Conservation (phyloP, 2,329 filamentous ascomycete species). For the Eutypella sp. region DNA sequence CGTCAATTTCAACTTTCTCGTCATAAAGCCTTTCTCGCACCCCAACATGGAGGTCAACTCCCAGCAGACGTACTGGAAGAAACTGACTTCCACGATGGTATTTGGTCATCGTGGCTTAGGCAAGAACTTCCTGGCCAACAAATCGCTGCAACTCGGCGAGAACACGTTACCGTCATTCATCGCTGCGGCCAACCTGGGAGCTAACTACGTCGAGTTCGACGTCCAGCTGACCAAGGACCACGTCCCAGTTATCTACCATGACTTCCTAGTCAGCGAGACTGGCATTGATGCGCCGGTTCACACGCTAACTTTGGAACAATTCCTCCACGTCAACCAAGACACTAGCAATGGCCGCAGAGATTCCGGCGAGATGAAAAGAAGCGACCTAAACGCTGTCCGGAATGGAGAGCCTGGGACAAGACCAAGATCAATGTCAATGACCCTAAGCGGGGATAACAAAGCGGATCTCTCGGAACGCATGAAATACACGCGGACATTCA, state of each 20-base stretch:
- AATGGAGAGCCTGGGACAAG: slow-evolving; percentile 28
- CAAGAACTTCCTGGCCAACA: slow-evolving; percentile 81
- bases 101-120: slow-evolving; percentile 72
- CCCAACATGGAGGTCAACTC: slow-evolving; percentile 90
- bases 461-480: slow-evolving; percentile 67
- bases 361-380: slow-evolving; percentile 19
- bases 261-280: slow-evolving; percentile 96
- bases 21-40: slow-evolving; percentile 91
- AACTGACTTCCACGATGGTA: slow-evolving; percentile 80
- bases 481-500: slow-evolving; percentile 95
- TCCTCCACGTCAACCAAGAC: slow-evolving; percentile 75
- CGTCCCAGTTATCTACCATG: slow-evolving; percentile 96
- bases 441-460: slow-evolving; percentile 39
- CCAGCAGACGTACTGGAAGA: slow-evolving; percentile 94
- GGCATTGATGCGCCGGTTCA: slow-evolving; percentile 96
- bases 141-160: slow-evolving; percentile 88
- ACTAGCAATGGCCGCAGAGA: slow-evolving; percentile 33
- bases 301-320: slow-evolving; percentile 90
- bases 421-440: slow-evolving; percentile 52
- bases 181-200: slow-evolving; percentile 87
- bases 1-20: slow-evolving; percentile 93
- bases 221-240: slow-evolving; percentile 99
- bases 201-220: slow-evolving; percentile 71
- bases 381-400: slow-evolving; percentile 23
- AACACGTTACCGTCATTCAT: slow-evolving; percentile 97